A percentile compares a stretch with the other conserved stretches of the same genome.
These are phyloP conservation scores for Albifimbria verrucaria DNA, from an alignment of 2,329 filamentous ascomycete species.

Conservation along the genomic window DNA sequence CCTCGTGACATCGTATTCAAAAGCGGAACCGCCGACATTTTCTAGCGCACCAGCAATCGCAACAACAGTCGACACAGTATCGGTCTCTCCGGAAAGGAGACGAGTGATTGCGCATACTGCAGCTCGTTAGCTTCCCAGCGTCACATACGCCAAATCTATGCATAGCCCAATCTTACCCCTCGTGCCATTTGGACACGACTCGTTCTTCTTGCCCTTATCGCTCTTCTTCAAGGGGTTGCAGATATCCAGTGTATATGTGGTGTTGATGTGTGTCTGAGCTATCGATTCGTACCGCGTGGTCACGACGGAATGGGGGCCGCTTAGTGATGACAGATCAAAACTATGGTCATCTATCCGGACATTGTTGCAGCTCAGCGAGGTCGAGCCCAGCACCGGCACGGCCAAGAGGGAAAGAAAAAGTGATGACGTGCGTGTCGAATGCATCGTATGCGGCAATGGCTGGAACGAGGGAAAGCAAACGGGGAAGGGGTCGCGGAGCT, in stretches of 20 bases:
- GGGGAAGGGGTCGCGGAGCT: not conserved
- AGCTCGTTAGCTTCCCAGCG: conserved; percentile 6
- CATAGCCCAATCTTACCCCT: conserved; percentile 57
- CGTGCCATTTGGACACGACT: conserved; percentile 67
- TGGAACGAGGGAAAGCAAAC: conserved; percentile 6
- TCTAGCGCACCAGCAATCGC: conserved; percentile 72
- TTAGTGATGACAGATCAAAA: conserved; percentile 63
- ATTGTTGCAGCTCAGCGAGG: conserved; percentile 60
- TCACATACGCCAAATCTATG: not conserved
- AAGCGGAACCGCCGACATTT: conserved; percentile 50
- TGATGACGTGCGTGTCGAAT: conserved; percentile 33
- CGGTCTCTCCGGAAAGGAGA: conserved; percentile 45
- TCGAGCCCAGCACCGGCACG: conserved; percentile 33
- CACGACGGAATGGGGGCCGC: conserved; percentile 67
- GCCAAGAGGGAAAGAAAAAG: conserved; percentile 35
- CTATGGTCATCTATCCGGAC: conserved; percentile 55
- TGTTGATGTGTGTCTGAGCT: conserved; percentile 56
- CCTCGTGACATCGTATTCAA: conserved; percentile 65
- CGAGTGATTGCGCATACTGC: conserved; percentile 74
- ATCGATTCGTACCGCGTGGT: conserved; percentile 51
- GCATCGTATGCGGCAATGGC: conserved; percentile 29
- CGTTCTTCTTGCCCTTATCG: conserved; percentile 49
- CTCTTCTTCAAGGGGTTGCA: conserved; percentile 65
- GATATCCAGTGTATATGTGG: conserved; percentile 78
- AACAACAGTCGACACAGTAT: conserved; percentile 54